Conservation (phyloP, 495 filamentous ascomycete species). For the Hamigera avellanea region DNA sequence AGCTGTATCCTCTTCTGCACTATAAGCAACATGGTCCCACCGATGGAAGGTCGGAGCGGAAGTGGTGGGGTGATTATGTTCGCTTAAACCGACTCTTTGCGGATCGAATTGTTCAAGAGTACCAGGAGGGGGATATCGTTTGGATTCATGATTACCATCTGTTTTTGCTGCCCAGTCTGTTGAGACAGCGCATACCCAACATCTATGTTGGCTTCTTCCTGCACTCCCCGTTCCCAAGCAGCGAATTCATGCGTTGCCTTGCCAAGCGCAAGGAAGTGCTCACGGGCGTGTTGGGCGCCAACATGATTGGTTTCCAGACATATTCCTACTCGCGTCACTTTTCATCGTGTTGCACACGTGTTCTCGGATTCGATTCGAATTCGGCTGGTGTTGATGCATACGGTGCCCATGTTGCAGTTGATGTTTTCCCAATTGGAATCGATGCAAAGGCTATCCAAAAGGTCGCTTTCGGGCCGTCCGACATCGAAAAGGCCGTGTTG, state of each 20-base stretch:
- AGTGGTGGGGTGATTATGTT: constrained; percentile 81
- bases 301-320: constrained; percentile 87
- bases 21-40: constrained; percentile 86
- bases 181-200: constrained; percentile 70
- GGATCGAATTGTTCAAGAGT: constrained; percentile 69
- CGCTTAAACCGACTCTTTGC: constrained; percentile 81
- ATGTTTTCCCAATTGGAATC: constrained; percentile 86
- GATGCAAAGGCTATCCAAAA: constrained; percentile 61
- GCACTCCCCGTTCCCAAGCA: constrained; percentile 87
- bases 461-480: constrained; percentile 54
- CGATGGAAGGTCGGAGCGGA: constrained; percentile 67
- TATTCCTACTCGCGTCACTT: constrained; percentile 90
- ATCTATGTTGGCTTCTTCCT: constrained; percentile 87
- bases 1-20: constrained; percentile 81
- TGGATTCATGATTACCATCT: constrained; percentile 90
- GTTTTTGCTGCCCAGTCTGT: constrained; percentile 70
- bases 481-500: constrained; percentile 53
- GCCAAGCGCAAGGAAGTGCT: constrained; percentile 78
- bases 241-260: constrained; percentile 81
- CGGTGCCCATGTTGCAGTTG: constrained; percentile 75
- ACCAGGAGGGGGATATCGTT: constrained; percentile 82
- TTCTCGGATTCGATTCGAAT: constrained; percentile 73
- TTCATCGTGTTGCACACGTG: constrained; percentile 77
- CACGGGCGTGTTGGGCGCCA: constrained; percentile 76
- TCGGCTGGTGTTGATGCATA: constrained; percentile 77